Conservation (phyloP, 306 rosid species). For the Rosa multiflora region DNA sequence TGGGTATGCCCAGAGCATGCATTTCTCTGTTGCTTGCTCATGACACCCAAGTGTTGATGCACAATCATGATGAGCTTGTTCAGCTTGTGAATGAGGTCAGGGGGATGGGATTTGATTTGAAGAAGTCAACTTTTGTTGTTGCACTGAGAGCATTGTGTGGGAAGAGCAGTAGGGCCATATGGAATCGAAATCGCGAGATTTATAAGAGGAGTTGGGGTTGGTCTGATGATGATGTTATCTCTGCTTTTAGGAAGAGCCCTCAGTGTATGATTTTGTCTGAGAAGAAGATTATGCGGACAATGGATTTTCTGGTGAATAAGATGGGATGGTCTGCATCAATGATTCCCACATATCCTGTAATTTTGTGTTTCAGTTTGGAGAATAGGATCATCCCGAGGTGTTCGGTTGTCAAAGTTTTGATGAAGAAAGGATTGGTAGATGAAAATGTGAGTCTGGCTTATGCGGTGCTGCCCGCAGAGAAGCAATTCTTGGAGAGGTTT, state of each 20-base stretch:
- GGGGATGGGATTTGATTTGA: constrained; percentile 42
- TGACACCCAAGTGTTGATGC: constrained; percentile 16
- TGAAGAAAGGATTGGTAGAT: constrained; percentile 29
- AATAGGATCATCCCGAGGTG: constrained; percentile 46
- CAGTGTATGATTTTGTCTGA: constrained; percentile 29
- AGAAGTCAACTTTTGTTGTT: neutral
- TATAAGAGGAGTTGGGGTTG: constrained; percentile 58
- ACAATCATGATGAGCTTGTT: neutral
- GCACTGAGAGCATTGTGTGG: constrained; percentile 36
- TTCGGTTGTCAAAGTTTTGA: constrained; percentile 29
- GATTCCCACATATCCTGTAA: neutral
- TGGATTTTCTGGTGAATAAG: constrained; percentile 40
- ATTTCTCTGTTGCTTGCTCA: constrained; percentile 14
- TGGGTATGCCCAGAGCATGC: constrained; percentile 29
- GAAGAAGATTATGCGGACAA: constrained; percentile 34
- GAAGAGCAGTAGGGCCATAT: constrained; percentile 24
- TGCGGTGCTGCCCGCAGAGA: neutral
- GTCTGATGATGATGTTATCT: constrained; percentile 34
- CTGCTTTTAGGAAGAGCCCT: constrained; percentile 43
- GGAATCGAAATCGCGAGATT: constrained; percentile 37
- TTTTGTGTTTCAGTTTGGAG: constrained; percentile 35
- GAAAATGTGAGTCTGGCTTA: neutral
- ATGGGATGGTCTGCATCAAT: constrained; percentile 29
- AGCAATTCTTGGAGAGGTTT: constrained; percentile 26
- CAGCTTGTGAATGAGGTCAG: constrained; percentile 25